Conservation (phyloP, 2,329 filamentous ascomycete species). For the Fusarium sulawesiense region DNA sequence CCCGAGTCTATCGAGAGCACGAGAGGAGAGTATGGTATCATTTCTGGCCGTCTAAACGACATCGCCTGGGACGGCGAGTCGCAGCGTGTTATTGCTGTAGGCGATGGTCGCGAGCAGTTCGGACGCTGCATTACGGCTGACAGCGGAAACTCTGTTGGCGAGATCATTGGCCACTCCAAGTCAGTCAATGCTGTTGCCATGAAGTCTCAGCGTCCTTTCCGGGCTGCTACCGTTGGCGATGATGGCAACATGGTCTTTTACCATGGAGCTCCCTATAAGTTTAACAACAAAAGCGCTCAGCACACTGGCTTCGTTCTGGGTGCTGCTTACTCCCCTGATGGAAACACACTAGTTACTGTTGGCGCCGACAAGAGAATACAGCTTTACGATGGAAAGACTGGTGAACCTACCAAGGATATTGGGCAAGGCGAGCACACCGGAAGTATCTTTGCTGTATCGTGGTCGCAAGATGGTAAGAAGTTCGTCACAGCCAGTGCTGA, state of each 20-base stretch:
- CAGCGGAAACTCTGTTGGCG: conserved; percentile 94
- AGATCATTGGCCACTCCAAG: conserved; percentile 91
- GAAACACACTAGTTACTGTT: conserved; percentile 82
- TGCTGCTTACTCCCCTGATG: conserved; percentile 90
- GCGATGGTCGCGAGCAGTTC: conserved; percentile 92
- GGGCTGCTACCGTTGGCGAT: conserved; percentile 91
- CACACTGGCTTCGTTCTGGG: conserved; percentile 93
- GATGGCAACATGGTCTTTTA: conserved; percentile 92
- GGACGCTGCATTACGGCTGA: conserved; percentile 95
- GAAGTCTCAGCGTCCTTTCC: conserved; percentile 87
- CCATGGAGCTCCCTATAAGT: conserved; percentile 95
- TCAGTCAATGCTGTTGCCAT: conserved; percentile 92
- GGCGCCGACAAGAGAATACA: conserved; percentile 94
- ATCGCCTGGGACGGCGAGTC: conserved; percentile 98
- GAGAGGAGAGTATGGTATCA: conserved; percentile 94
- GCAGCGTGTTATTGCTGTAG: conserved; percentile 94
- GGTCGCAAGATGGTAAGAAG: conserved; percentile 85
- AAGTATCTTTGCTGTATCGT: conserved; percentile 91
- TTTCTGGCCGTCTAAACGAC: conserved; percentile 94
- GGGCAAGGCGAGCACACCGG: conserved; percentile 89
- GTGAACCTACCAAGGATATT: conserved; percentile 81
- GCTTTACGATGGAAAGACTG: conserved; percentile 96
- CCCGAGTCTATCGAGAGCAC: conserved; percentile 84
- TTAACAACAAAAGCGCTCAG: conserved; percentile 82
- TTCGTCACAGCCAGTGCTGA: conserved; percentile 94